phyloP scores from a whole-genome alignment of 2,329 filamentous ascomycete species.

The Botrytis fragariae region DNA sequence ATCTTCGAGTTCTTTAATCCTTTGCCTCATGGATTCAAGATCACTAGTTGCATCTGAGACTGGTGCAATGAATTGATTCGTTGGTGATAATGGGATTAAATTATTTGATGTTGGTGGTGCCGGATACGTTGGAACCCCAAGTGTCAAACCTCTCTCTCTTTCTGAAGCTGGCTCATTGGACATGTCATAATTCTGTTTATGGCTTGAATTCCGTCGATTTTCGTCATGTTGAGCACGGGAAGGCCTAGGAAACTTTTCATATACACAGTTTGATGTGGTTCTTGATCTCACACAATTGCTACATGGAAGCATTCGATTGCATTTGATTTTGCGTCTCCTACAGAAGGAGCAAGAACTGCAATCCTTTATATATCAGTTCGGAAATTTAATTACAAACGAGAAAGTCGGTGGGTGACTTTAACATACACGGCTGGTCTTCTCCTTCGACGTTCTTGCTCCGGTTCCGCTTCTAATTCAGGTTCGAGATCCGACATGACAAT shows the following conservation, averaged over 20 bases:
- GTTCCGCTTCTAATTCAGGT: slow-evolving; percentile 31
- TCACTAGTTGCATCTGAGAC: not conserved
- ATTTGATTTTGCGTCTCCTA: slow-evolving; percentile 59
- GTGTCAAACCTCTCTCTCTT: not conserved
- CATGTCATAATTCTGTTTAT: not conserved
- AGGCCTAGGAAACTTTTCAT: slow-evolving; percentile 39
- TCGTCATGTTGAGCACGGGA: not conserved
- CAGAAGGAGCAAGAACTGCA: slow-evolving; percentile 56
- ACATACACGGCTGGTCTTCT: slow-evolving; percentile 47
- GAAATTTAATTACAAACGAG: not conserved
- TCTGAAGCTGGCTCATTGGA: not conserved
- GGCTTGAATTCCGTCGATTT: not conserved
- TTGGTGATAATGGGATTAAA: not conserved
- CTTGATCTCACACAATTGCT: slow-evolving; percentile 57
- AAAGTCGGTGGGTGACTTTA: not conserved
- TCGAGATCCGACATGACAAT: not conserved
- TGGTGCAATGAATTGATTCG: not conserved
- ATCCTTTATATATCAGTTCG: slow-evolving; percentile 32
- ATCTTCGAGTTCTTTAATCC: not conserved
- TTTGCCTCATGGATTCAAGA: not conserved
- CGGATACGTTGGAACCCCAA: not conserved
- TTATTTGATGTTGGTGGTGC: not conserved
- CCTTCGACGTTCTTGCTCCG: slow-evolving; percentile 40
- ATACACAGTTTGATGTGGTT: slow-evolving; percentile 52
- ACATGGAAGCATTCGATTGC: slow-evolving; percentile 58